Conservation (phyloP, 352 stramenopile genomes). For the Globisporangium iwayamae region DNA sequence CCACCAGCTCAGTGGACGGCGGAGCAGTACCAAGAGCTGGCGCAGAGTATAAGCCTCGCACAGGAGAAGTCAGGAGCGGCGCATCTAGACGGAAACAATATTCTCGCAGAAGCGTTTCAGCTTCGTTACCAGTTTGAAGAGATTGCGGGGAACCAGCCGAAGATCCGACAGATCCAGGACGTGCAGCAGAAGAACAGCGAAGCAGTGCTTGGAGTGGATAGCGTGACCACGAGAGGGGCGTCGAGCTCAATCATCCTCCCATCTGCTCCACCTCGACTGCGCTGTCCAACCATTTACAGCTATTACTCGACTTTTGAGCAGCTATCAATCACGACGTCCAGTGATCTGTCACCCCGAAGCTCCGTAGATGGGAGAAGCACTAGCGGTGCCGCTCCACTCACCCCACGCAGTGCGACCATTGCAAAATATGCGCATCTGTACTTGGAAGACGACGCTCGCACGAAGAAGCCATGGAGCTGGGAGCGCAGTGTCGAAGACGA, state of each 20-base stretch:
- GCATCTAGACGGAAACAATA: slow-evolving; percentile 27
- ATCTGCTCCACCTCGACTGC: slow-evolving; percentile 29
- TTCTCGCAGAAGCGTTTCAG: slow-evolving; percentile 48
- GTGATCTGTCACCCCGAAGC: not conserved
- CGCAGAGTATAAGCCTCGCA: slow-evolving; percentile 52
- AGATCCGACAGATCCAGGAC: slow-evolving; percentile 19
- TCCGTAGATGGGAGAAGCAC: slow-evolving; percentile 2
- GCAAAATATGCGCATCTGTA: slow-evolving; percentile 81
- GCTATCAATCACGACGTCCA: slow-evolving; percentile 21
- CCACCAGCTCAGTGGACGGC: slow-evolving; percentile 40
- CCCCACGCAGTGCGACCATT: slow-evolving; percentile 61
- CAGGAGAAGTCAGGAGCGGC: slow-evolving; percentile 39
- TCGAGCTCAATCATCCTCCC: slow-evolving; percentile 12
- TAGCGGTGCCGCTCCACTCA: slow-evolving; percentile 22
- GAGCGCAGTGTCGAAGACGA: slow-evolving; percentile 41
- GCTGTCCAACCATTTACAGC: slow-evolving; percentile 65
- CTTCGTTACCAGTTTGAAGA: slow-evolving; percentile 70
- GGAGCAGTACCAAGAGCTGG: slow-evolving; percentile 57
- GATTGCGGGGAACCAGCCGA: slow-evolving; percentile 53
- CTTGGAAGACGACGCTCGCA: slow-evolving; percentile 52
- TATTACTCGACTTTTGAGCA: slow-evolving; percentile 76
- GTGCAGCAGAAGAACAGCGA: slow-evolving; percentile 7
- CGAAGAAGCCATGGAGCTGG: slow-evolving; percentile 57
- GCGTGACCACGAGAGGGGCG: not conserved
- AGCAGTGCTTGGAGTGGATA: not conserved